These are phyloP conservation scores for Saccharomycopsis oosterbeekiorum DNA, from an alignment of 805 yeast species.

Conservation along the genomic window DNA sequence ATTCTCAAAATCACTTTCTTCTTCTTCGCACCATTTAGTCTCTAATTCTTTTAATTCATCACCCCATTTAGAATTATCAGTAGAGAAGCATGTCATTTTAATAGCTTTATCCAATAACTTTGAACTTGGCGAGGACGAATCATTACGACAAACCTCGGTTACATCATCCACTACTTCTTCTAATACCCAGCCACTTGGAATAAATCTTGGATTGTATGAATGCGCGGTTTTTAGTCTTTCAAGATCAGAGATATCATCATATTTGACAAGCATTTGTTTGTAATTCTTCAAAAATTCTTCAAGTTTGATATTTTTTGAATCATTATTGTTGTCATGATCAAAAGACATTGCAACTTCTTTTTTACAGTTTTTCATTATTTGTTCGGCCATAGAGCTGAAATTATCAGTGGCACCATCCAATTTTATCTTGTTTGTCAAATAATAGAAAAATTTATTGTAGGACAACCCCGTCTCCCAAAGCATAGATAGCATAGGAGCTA, in stretches of 20 bases:
- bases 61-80: constrained; percentile 59
- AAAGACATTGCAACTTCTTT: constrained; percentile 13
- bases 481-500: constrained; percentile 53
- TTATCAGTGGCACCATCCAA: constrained; percentile 17
- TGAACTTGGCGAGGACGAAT: constrained; percentile 22
- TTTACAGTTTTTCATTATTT: constrained; percentile 23
- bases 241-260: constrained; percentile 29
- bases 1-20: neutral
- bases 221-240: constrained; percentile 35
- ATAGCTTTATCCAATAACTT: constrained; percentile 49
- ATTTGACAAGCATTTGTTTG: constrained; percentile 29
- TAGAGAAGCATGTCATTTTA: constrained; percentile 70
- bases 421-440: constrained; percentile 34
- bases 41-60: constrained; percentile 50
- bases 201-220: constrained; percentile 61
- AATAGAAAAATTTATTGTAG: constrained; percentile 69
- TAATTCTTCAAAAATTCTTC: constrained; percentile 38
- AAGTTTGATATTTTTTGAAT: constrained; percentile 30
- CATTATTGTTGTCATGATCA: constrained; percentile 22
- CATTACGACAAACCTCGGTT: constrained; percentile 40
- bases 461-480: constrained; percentile 57
- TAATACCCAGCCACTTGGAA: constrained; percentile 78
- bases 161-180: constrained; percentile 65
- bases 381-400: constrained; percentile 19
- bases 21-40: constrained; percentile 20